phyloP scores from a whole-genome alignment of 345 rosid species.

The Euphorbia peplus region DNA sequence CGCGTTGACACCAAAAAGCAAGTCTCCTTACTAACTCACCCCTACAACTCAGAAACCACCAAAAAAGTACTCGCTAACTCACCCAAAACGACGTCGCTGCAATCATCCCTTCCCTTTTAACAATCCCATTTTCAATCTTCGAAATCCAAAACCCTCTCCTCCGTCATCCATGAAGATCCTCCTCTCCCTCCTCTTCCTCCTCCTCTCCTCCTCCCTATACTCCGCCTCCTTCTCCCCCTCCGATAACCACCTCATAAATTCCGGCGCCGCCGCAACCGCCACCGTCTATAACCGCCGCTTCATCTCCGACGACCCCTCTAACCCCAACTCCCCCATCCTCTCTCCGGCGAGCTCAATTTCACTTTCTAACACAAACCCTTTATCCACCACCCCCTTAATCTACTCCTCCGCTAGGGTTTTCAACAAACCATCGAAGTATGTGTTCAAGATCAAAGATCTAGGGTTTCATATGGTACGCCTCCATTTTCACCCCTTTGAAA shows the following conservation, averaged over 20 bases:
- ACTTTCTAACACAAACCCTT: slow-evolving; percentile 27
- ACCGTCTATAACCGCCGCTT: slow-evolving; percentile 58
- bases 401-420: slow-evolving; percentile 65
- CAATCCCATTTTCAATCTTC: neutral
- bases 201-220: slow-evolving; percentile 14
- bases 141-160: neutral
- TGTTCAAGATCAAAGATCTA: slow-evolving; percentile 48
- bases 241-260: slow-evolving; percentile 61
- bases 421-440: slow-evolving; percentile 56
- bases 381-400: slow-evolving; percentile 39
- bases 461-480: slow-evolving; percentile 82
- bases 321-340: slow-evolving; percentile 28
- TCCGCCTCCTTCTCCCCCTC: slow-evolving; percentile 32
- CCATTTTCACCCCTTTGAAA: slow-evolving; percentile 52
- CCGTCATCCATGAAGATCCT: slow-evolving; percentile 24
- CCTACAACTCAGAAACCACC: neutral
- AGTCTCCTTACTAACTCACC: neutral
- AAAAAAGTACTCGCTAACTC: neutral
- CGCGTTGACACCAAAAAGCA: slow-evolving; percentile 7
- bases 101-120: neutral
- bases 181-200: slow-evolving; percentile 15
- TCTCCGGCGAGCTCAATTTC: slow-evolving; percentile 37
- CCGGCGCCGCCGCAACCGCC: slow-evolving; percentile 63
- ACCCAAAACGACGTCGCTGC: neutral
- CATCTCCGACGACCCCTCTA: slow-evolving; percentile 39